A percentile compares a stretch with the other conserved stretches of the same genome.
Conservation (phyloP, 306 rosid genomes). For the Castanopsis chinensis region DNA sequence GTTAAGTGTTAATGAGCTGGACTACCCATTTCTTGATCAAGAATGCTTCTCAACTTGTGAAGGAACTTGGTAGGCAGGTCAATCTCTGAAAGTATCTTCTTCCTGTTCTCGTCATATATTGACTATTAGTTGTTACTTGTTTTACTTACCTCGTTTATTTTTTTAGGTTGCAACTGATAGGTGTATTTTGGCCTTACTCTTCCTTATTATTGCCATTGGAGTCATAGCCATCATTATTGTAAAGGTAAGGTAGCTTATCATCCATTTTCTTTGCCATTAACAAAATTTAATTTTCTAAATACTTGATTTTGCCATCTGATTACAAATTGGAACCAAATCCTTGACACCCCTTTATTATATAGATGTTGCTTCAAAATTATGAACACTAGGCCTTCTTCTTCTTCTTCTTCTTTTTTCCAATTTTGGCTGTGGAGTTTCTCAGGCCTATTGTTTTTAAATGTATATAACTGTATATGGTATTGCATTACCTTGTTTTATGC, state of each 20-base stretch:
- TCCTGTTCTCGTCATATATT: slow-evolving; percentile 15
- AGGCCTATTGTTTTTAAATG: background rate
- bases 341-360: background rate
- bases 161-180: slow-evolving; percentile 87
- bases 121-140: background rate
- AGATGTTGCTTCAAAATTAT: background rate
- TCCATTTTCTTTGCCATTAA: background rate
- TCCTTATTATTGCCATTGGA: slow-evolving; percentile 68
- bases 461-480: no score
- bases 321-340: background rate
- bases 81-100: slow-evolving; percentile 52
- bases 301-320: background rate
- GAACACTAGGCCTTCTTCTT: background rate
- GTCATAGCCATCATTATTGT: slow-evolving; percentile 82
- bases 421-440: background rate
- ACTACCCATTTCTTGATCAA: slow-evolving; percentile 94
- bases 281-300: background rate
- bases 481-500: background rate
- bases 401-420: background rate
- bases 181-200: slow-evolving; percentile 78
- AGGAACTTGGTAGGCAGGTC: slow-evolving; percentile 99
- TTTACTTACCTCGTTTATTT: slow-evolving; percentile 7
- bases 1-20: slow-evolving; percentile 67
- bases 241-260: slow-evolving; percentile 48
- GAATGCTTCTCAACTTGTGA: slow-evolving; percentile 87